Evolutionary conservation across 306 rosid species (phyloP), one percentile per base, ranked within the genome.

Genomic region (Quillaja saponaria): DNA sequence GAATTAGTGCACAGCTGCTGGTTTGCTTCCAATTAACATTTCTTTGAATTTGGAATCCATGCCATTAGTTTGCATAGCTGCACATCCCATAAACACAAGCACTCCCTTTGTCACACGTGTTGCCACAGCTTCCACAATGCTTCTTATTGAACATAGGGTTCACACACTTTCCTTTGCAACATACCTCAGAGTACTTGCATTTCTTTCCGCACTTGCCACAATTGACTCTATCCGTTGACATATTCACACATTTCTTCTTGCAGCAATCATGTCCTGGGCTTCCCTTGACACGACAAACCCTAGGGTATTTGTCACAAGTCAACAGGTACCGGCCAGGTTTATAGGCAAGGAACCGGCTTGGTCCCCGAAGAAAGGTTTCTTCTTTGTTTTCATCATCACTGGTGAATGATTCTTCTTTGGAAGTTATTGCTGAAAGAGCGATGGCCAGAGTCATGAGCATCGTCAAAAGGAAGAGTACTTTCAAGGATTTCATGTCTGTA

Each of bases 151-250:
- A 63, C 63, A 50, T 74, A 0, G 87, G 76, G n/a, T 72, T 87
- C 74, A 83, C 87, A n/a, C 95, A 87, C 73, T 69, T 71, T 0
- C 90, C 90, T 17, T 64, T 61, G 31, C 90, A 87, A 45, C 95
- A 87, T 8, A 79, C 64, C 79, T 87, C 75, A 4, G 57, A 44
- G 49, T 61, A 79, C 56, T 61, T 65, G 45, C 95, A 87, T 63
- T 79, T 87, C 77, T 77, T 83, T 38, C 87, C 90, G 54, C 95
- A 87, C 63, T 12, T 75, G 15, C 95, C 90, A 41, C 95, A 87
- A 58, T 87, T 87, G 16, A 66, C 19, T 25, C 34, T 46, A 44
- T 87, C 87, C 0, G 20, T 54, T n/a, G 55, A 12, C 34, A 79
- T 13, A 7, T 78, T 62, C 3, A 86, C 89, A 42, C 94, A 86